These are phyloP conservation scores for Phytophthora cajani DNA, from an alignment of 352 stramenopile genomes.

Conservation along the genomic window DNA sequence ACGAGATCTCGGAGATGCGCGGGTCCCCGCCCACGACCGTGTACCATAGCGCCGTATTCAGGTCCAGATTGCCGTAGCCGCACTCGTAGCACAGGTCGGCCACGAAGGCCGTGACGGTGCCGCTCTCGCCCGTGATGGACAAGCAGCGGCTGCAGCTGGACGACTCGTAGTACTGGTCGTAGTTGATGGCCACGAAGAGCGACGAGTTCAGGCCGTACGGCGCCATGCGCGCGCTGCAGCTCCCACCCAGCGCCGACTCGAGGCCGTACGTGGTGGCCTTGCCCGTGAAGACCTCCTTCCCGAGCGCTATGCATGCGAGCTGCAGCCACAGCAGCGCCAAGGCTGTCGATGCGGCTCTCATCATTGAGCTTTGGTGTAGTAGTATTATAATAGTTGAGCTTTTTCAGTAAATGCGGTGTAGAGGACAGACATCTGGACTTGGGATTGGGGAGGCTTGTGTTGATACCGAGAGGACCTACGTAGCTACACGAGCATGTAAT, in stretches of 20 bases:
- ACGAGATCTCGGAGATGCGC: slow-evolving; percentile 58
- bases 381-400: too few species aligned
- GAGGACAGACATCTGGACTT: neutral
- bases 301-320: slow-evolving; percentile 7
- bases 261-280: slow-evolving; percentile 64
- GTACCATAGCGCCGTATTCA: slow-evolving; percentile 68
- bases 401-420: neutral
- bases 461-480: neutral
- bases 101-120: slow-evolving; percentile 58
- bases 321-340: slow-evolving; percentile 17
- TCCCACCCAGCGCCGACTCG: slow-evolving; percentile 47
- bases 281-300: slow-evolving; percentile 50
- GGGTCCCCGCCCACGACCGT: slow-evolving; percentile 59
- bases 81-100: slow-evolving; percentile 76
- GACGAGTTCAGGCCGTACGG: slow-evolving; percentile 49
- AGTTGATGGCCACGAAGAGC: slow-evolving; percentile 72
- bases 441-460: neutral
- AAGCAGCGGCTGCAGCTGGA: slow-evolving; percentile 66
- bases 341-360: neutral
- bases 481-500: slow-evolving; percentile 45
- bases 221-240: slow-evolving; percentile 56
- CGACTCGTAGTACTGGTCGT: slow-evolving; percentile 63
- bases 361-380: neutral
- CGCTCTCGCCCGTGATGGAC: slow-evolving; percentile 50
- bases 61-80: slow-evolving; percentile 63